phyloP scores from a whole-genome alignment of 352 stramenopile genomes.

The Pythium dissotocum region DNA sequence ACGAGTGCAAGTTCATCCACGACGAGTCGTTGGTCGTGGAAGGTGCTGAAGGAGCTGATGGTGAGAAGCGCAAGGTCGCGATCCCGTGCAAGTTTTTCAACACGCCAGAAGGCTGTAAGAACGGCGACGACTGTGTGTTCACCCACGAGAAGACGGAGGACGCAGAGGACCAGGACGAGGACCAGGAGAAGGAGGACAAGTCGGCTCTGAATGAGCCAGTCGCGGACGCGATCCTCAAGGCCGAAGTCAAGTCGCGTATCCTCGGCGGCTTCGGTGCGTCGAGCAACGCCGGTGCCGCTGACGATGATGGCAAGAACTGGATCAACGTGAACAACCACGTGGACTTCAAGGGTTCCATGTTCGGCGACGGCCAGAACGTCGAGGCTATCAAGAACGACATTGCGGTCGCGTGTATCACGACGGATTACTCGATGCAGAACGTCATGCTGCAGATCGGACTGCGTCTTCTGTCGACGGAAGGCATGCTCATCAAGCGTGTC shows the following conservation, averaged over 20 bases:
- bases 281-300: constrained; percentile 69
- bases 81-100: constrained; percentile 82
- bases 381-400: constrained; percentile 59
- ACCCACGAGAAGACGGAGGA: constrained; percentile 55
- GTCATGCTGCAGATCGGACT: constrained; percentile 90
- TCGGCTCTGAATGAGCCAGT: constrained; percentile 39
- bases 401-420: constrained; percentile 80
- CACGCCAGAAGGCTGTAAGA: constrained; percentile 69
- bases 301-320: constrained; percentile 90
- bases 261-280: constrained; percentile 78
- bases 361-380: constrained; percentile 67
- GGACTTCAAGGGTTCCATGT: constrained; percentile 72
- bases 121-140: constrained; percentile 72
- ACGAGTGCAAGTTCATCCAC: constrained; percentile 83
- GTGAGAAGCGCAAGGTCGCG: constrained; percentile 54
- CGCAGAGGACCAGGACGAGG: not conserved
- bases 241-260: constrained; percentile 87
- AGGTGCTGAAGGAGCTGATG: constrained; percentile 16
- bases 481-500: constrained; percentile 86
- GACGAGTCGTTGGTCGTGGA: constrained; percentile 38
- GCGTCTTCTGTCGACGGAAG: constrained; percentile 74
- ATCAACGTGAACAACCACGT: constrained; percentile 65
- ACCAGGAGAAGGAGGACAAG: constrained; percentile 25
- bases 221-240: constrained; percentile 62
- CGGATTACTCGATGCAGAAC: constrained; percentile 91